Percentiles rank a stretch among this genome's conserved stretches.
Evolutionary conservation across 257 asterid species (phyloP).

Genomic region (Solanum piurae): DNA sequence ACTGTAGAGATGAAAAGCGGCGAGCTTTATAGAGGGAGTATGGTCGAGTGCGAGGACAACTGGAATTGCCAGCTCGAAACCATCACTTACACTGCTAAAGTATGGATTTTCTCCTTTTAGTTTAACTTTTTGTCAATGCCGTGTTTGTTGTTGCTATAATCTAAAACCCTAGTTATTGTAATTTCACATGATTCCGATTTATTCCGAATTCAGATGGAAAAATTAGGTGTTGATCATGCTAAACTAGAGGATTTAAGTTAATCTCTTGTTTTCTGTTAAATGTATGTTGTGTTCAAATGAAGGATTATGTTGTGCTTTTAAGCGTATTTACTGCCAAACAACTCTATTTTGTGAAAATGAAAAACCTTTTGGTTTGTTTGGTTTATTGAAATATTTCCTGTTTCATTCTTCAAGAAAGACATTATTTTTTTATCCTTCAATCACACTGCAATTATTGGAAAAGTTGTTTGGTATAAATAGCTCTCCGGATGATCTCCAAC

Average conservation of each 20-base stretch:
- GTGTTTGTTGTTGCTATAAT: not conserved
- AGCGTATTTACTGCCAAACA: not conserved
- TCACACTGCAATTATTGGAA: not conserved
- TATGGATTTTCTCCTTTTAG: not conserved
- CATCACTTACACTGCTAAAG: conserved; percentile 51
- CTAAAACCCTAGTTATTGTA: not conserved
- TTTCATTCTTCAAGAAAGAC: not conserved
- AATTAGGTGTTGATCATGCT: not conserved
- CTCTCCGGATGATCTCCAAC: not conserved
- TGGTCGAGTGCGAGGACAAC: conserved; percentile 60
- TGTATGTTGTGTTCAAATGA: not conserved
- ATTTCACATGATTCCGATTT: not conserved
- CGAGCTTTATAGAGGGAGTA: conserved; percentile 86
- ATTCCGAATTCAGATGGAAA: not conserved
- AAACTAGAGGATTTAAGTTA: not conserved
- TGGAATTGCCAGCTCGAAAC: conserved; percentile 53
- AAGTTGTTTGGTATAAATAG: not conserved
- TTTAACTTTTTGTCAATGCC: not conserved
- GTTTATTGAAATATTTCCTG: not conserved
- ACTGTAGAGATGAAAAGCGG: conserved; percentile 97
- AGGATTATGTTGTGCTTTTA: not conserved
- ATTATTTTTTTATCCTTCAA: not conserved
- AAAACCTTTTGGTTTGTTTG: not conserved
- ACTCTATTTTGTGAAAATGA: not conserved
- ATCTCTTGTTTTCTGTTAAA: not conserved